Conservation (phyloP, 2,329 filamentous ascomycete species). For the Aspergillus sp. region DNA sequence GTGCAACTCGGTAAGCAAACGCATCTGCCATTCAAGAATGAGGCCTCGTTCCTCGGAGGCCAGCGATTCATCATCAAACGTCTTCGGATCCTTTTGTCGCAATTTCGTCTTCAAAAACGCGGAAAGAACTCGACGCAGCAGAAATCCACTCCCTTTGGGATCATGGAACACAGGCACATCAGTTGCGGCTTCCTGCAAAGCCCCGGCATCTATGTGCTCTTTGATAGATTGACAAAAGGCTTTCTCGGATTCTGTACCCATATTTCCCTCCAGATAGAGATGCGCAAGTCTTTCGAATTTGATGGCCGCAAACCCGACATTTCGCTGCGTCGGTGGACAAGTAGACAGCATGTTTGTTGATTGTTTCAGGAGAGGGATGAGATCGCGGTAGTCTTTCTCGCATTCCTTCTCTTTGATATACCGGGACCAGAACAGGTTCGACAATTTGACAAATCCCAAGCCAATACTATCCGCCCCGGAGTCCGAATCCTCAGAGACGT, state of each 20-base stretch:
- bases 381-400: slow-evolving; percentile 22
- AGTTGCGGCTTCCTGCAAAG: slow-evolving; percentile 22
- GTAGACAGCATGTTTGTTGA: slow-evolving; percentile 30
- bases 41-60: slow-evolving; percentile 18
- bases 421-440: slow-evolving; percentile 40
- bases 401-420: slow-evolving; percentile 35
- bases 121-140: slow-evolving; percentile 29
- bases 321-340: slow-evolving; percentile 25
- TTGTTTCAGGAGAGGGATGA: slow-evolving; percentile 31
- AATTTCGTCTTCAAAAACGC: slow-evolving; percentile 28
- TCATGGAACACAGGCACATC: slow-evolving; percentile 22
- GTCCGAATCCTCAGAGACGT: slow-evolving; percentile 7
- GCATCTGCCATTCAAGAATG: slow-evolving; percentile 31
- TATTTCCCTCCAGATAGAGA: slow-evolving; percentile 30
- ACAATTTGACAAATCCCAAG: slow-evolving; percentile 30
- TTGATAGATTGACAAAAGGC: slow-evolving; percentile 32
- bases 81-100: slow-evolving; percentile 18
- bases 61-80: slow-evolving; percentile 25
- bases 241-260: slow-evolving; percentile 25
- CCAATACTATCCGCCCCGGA: slow-evolving; percentile 14
- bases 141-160: slow-evolving; percentile 25
- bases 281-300: slow-evolving; percentile 38
- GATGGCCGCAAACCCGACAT: slow-evolving; percentile 30
- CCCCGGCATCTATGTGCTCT: slow-evolving; percentile 31
- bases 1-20: slow-evolving; percentile 24